These are phyloP conservation scores for Sherardia arvensis DNA, from an alignment of 257 asterid genomes.

Conservation along the genomic window DNA sequence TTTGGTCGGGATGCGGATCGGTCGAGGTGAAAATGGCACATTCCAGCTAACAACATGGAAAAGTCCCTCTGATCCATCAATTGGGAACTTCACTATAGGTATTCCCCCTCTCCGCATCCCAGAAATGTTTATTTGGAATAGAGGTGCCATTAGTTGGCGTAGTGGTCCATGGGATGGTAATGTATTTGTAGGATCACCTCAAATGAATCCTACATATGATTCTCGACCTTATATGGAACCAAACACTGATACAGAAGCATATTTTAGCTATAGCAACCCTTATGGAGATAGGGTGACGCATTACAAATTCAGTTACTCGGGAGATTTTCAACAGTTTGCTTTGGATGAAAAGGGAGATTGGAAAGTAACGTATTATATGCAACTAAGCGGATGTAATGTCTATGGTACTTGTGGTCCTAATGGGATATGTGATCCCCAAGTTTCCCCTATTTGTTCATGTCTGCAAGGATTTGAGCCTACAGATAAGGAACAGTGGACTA, in stretches of 20 bases:
- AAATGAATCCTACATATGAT: neutral
- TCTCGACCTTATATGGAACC: neutral
- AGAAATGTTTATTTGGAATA: slow-evolving; percentile 26
- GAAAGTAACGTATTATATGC: neutral
- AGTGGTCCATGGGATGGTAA: slow-evolving; percentile 28
- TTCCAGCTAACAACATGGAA: slow-evolving; percentile 31
- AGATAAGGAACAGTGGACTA: slow-evolving; percentile 31
- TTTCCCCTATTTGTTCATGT: slow-evolving; percentile 39
- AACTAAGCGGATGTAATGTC: neutral
- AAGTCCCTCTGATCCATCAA: slow-evolving; percentile 27
- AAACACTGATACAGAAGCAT: neutral
- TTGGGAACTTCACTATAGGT: slow-evolving; percentile 28
- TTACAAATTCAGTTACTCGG: slow-evolving; percentile 5
- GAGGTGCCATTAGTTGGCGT: slow-evolving; percentile 22
- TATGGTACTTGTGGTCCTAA: slow-evolving; percentile 40
- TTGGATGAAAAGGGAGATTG: slow-evolving; percentile 6
- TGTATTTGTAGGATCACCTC: slow-evolving; percentile 7
- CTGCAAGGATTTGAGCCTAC: slow-evolving; percentile 39
- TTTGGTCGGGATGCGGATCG: slow-evolving; percentile 30
- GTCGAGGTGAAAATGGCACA: slow-evolving; percentile 1
- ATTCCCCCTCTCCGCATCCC: slow-evolving; percentile 25
- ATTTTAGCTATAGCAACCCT: neutral
- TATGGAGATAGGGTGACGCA: neutral
- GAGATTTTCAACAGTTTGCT: neutral
- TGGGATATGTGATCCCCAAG: slow-evolving; percentile 34